These are phyloP conservation scores for Candida peoriensis DNA, from an alignment of 805 yeast species.

Conservation along the genomic window DNA sequence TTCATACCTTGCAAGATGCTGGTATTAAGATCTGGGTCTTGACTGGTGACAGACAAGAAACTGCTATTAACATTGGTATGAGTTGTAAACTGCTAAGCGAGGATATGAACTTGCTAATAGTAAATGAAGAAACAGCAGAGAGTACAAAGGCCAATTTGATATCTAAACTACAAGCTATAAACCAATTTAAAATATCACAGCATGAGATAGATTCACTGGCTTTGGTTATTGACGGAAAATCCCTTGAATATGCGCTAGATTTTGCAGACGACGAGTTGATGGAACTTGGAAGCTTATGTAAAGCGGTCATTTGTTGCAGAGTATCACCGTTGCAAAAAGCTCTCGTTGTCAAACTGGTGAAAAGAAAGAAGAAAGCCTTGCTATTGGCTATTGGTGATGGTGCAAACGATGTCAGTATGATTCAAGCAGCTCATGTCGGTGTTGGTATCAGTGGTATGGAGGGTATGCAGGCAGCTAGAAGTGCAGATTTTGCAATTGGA, in stretches of 20 bases:
- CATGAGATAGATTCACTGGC: constrained; percentile 80
- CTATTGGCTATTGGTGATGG: constrained; percentile 97
- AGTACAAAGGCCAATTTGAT: constrained; percentile 70
- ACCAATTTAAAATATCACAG: constrained; percentile 56
- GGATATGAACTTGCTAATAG: constrained; percentile 88
- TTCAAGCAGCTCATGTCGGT: constrained; percentile 99
- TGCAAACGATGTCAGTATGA: constrained; percentile 98
- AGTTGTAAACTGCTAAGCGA: constrained; percentile 91
- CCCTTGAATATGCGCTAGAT: constrained; percentile 81
- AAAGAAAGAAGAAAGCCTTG: constrained; percentile 66
- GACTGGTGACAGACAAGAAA: constrained; percentile 98
- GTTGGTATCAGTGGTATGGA: constrained; percentile 99
- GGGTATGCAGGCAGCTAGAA: constrained; percentile 98
- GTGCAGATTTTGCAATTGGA: constrained; percentile 96
- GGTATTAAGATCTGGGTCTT: constrained; percentile 97
- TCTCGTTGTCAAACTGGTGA: constrained; percentile 89
- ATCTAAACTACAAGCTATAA: constrained; percentile 72
- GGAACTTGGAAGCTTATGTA: constrained; percentile 79
- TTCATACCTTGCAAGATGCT: constrained; percentile 90
- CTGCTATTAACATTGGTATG: constrained; percentile 98
- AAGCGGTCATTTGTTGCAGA: constrained; percentile 96
- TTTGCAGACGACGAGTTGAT: constrained; percentile 75
- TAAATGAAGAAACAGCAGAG: constrained; percentile 79
- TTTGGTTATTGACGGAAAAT: constrained; percentile 89
- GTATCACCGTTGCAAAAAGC: constrained; percentile 98